Conservation (phyloP, 306 rosid genomes). For the Quercus robur region DNA sequence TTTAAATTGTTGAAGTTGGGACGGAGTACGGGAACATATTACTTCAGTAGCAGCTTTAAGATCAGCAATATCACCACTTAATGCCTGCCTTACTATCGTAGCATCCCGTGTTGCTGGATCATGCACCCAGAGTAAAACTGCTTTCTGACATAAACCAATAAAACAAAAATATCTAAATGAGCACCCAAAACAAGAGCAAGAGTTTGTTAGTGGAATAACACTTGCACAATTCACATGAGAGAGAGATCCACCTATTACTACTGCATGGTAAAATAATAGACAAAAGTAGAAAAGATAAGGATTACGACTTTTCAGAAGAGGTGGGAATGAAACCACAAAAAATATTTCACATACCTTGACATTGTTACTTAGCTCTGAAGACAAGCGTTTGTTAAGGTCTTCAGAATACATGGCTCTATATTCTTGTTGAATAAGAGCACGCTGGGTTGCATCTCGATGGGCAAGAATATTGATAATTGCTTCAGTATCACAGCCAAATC, state of each 20-base stretch:
- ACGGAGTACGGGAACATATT: slow-evolving; percentile 40
- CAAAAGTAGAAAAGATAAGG: background rate
- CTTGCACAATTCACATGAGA: background rate
- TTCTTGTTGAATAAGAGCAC: slow-evolving; percentile 34
- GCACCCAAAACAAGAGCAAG: background rate
- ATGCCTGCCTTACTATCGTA: slow-evolving; percentile 17
- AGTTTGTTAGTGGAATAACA: background rate
- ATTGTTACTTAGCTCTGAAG: slow-evolving; percentile 37
- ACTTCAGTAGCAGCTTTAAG: slow-evolving; percentile 41
- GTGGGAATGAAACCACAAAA: background rate
- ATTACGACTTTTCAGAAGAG: background rate
- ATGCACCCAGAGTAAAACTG: slow-evolving; percentile 37
- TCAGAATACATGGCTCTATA: slow-evolving; percentile 22
- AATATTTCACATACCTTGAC: slow-evolving; percentile 23
- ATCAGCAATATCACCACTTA: background rate
- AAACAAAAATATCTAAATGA: background rate
- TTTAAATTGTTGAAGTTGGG: slow-evolving; percentile 42
- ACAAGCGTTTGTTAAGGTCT: slow-evolving; percentile 37
- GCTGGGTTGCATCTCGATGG: slow-evolving; percentile 39
- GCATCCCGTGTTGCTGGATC: slow-evolving; percentile 45
- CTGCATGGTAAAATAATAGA: background rate
- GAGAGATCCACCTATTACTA: background rate
- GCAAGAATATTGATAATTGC: slow-evolving; percentile 41
- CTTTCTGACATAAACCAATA: slow-evolving; percentile 25
- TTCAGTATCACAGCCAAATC: slow-evolving; percentile 41